These are phyloP conservation scores for Raddia guianensis DNA, from an alignment of 176 grass and related monocot species.

Conservation along the genomic window DNA sequence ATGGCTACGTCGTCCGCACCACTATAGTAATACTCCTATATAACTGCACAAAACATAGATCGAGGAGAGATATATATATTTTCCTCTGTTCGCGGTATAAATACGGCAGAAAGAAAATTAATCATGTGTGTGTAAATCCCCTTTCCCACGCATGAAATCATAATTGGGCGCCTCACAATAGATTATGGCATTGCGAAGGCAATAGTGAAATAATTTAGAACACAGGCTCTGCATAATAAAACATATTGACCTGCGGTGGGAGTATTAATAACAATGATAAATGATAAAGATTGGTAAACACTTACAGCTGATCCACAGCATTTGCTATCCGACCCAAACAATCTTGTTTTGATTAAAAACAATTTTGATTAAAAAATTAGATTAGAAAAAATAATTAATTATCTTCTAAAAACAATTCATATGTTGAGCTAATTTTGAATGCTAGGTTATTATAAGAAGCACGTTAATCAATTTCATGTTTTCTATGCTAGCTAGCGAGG, in stretches of 20 bases:
- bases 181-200: neutral
- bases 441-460: too few relatives aligned
- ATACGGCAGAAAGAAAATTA: neutral
- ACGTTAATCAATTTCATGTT: too few relatives aligned
- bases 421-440: neutral
- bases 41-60: neutral
- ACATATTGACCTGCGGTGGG: neutral
- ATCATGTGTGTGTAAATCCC: neutral
- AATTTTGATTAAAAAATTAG: too few relatives aligned
- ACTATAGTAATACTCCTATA: too few relatives aligned
- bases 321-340: neutral
- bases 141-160: slow-evolving; percentile 26
- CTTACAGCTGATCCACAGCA: neutral
- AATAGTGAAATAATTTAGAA: too few relatives aligned
- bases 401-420: neutral
- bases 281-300: neutral
- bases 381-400: too few relatives aligned
- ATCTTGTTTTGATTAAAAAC: neutral
- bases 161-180: neutral
- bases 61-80: neutral
- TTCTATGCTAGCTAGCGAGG: too few relatives aligned
- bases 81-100: neutral
- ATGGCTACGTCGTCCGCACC: too few relatives aligned
- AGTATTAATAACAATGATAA: neutral
- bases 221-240: neutral